These are phyloP conservation scores for Penicillium bialowiezense DNA, from an alignment of 495 filamentous ascomycete genomes.

Conservation along the genomic window DNA sequence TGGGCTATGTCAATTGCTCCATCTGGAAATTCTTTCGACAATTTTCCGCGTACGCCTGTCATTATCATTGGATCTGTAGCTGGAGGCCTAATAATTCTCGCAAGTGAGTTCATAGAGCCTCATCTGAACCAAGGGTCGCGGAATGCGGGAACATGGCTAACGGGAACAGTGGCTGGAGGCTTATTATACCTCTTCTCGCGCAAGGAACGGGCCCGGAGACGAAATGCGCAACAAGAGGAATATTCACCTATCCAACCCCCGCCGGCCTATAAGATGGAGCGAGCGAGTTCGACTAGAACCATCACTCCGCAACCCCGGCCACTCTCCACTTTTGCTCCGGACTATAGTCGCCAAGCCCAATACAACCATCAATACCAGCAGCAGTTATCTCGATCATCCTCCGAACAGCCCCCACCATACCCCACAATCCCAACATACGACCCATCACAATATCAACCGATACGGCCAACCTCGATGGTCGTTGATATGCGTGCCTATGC, in stretches of 20 bases:
- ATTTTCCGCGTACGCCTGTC: not conserved
- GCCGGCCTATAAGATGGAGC: constrained; percentile 16
- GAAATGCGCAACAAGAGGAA: constrained; percentile 12
- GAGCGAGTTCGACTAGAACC: constrained; percentile 7
- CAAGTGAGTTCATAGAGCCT: constrained; percentile 17
- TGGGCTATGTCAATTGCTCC: not conserved
- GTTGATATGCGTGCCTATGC: constrained; percentile 2
- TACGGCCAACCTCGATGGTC: constrained; percentile 12
- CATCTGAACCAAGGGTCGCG: not conserved
- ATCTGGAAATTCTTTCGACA: constrained; percentile 10
- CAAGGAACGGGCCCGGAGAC: constrained; percentile 27
- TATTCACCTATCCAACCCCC: constrained; percentile 11
- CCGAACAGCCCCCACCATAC: constrained; percentile 19
- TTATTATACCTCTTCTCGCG: constrained; percentile 24
- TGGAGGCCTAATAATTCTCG: constrained; percentile 11
- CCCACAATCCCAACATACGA: constrained; percentile 28
- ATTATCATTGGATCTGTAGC: constrained; percentile 15
- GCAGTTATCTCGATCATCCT: constrained; percentile 17
- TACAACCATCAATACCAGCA: constrained; percentile 5
- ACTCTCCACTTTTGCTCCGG: constrained; percentile 30
- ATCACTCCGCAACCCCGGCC: constrained; percentile 24
- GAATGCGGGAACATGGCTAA: constrained; percentile 5
- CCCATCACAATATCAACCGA: constrained; percentile 30
- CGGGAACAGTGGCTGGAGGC: constrained; percentile 17
- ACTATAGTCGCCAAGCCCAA: constrained; percentile 18